Percentiles rank a stretch among this genome's conserved stretches.
These are phyloP conservation scores for Lasiosphaeriaceae sp. DNA, from an alignment of 495 filamentous ascomycete genomes.

Conservation along the genomic window DNA sequence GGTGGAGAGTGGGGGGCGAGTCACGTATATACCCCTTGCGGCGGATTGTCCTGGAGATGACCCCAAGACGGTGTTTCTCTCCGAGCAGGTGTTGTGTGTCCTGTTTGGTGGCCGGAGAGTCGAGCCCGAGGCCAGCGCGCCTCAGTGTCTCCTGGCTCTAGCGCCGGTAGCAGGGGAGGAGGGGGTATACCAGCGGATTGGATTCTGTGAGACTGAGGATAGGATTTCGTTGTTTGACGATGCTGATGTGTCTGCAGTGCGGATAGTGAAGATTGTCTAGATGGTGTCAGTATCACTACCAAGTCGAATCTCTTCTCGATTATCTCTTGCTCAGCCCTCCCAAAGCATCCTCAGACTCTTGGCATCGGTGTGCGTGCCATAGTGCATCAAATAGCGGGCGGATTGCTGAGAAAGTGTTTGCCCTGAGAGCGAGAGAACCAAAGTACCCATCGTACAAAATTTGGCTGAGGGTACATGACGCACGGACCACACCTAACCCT, in stretches of 20 bases:
- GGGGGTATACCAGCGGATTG: neutral
- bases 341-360: no score
- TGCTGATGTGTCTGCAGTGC: neutral
- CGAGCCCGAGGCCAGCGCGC: neutral
- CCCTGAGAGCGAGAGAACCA: no score
- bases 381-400: no score
- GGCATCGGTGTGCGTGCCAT: no score
- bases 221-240: neutral
- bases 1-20: neutral
- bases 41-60: constrained; percentile 9
- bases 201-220: constrained; percentile 14
- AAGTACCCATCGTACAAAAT: no score
- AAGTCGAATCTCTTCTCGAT: no score
- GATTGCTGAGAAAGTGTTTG: no score
- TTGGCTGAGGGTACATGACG: no score
- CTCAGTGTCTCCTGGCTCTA: constrained; percentile 13
- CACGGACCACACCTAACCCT: no score
- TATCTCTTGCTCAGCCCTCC: no score
- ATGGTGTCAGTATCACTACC: no score
- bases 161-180: constrained; percentile 5
- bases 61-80: constrained; percentile 8
- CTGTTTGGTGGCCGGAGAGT: constrained; percentile 10
- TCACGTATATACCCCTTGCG: neutral
- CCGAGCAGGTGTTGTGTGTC: constrained; percentile 4
- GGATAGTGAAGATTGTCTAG: constrained; percentile 1